Conservation (phyloP, 495 filamentous ascomycete species). For the Lichenothelia convexa region DNA sequence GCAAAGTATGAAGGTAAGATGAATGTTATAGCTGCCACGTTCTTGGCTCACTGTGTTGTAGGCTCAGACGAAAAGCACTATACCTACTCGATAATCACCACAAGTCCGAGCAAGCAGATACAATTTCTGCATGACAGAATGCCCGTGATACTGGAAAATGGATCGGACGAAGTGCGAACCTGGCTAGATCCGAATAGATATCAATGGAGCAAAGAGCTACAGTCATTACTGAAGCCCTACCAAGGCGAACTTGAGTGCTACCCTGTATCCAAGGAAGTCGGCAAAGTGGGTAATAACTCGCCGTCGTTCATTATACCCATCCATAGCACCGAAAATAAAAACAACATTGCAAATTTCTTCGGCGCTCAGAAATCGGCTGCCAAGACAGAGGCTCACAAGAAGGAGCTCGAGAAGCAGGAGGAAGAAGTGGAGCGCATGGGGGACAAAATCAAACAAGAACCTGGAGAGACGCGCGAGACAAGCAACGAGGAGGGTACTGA, state of each 20-base stretch:
- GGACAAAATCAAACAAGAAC: not conserved
- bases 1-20: constrained; percentile 55
- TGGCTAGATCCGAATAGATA: constrained; percentile 64
- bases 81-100: constrained; percentile 87
- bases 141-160: constrained; percentile 78
- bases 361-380: constrained; percentile 31
- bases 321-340: constrained; percentile 68
- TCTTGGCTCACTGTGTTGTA: too few species aligned
- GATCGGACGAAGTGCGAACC: constrained; percentile 43
- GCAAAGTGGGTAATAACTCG: constrained; percentile 88
- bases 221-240: constrained; percentile 58
- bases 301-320: constrained; percentile 67
- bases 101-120: constrained; percentile 58
- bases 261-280: constrained; percentile 71
- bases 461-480: not conserved
- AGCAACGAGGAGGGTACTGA: not conserved
- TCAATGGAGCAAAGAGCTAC: constrained; percentile 64
- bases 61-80: constrained; percentile 49
- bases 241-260: constrained; percentile 69
- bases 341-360: constrained; percentile 88
- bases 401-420: not conserved
- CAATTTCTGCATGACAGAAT: constrained; percentile 83
- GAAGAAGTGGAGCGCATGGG: not conserved
- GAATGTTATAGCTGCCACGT: too few species aligned
- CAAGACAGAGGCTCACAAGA: constrained; percentile 4